Conservation (phyloP, 805 yeast genomes). For the Kluyveromyces aestuarii region DNA sequence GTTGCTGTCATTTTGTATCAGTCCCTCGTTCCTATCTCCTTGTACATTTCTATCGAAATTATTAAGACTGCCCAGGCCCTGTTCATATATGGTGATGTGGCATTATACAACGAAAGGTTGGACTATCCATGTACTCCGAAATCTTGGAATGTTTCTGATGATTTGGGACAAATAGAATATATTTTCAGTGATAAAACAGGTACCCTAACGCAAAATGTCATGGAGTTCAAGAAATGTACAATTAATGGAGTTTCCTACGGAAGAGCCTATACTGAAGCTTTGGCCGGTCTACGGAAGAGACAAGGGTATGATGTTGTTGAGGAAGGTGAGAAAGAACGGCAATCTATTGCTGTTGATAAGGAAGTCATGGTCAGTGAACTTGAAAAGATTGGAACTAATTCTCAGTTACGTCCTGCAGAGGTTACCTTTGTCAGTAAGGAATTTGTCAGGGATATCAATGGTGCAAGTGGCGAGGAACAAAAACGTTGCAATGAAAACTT, state of each 20-base stretch:
- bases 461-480: conserved; percentile 37
- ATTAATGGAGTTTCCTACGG: conserved; percentile 69
- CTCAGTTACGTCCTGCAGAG: conserved; percentile 44
- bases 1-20: conserved; percentile 71
- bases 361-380: conserved; percentile 46
- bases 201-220: conserved; percentile 72
- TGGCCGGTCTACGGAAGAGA: conserved; percentile 68
- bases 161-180: conserved; percentile 78
- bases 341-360: conserved; percentile 48
- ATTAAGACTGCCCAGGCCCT: conserved; percentile 76
- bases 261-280: conserved; percentile 74
- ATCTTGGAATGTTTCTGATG: conserved; percentile 80
- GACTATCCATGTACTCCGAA: conserved; percentile 82
- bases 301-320: conserved; percentile 67
- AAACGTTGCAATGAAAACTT: conserved; percentile 58
- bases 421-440: conserved; percentile 62
- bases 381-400: conserved; percentile 30
- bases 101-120: conserved; percentile 56
- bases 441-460: conserved; percentile 53
- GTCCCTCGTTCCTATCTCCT: conserved; percentile 73
- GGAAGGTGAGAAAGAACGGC: conserved; percentile 44
- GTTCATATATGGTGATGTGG: conserved; percentile 67
- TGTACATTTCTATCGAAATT: conserved; percentile 74
- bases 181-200: conserved; percentile 82
- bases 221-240: conserved; percentile 80